Conservation (phyloP, 441 rosid genomes). For the Euphorbia celastroides region DNA sequence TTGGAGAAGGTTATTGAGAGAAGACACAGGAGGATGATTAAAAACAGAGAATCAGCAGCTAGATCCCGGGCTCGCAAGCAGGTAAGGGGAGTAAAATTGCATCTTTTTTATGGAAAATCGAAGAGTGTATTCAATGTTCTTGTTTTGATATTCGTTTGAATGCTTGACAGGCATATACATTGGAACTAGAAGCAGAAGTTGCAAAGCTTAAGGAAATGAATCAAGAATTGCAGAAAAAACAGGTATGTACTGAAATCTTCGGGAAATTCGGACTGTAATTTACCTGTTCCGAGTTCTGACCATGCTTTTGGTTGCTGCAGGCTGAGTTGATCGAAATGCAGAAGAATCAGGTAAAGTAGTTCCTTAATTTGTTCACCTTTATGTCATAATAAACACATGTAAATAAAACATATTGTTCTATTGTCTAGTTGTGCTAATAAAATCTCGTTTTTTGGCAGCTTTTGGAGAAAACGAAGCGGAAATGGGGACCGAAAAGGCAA, state of each 20-base stretch:
- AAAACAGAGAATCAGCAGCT: constrained; percentile 96
- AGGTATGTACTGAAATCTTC: constrained; percentile 31
- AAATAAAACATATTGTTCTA: too few species aligned
- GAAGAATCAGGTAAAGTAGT: constrained; percentile 82
- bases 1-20: constrained; percentile 95
- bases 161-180: constrained; percentile 65
- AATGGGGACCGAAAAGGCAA: constrained; percentile 52
- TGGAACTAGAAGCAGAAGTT: constrained; percentile 82
- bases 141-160: constrained; percentile 3
- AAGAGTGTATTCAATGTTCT: constrained; percentile 5
- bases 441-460: constrained; percentile 33
- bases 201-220: constrained; percentile 73
- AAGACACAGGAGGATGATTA: constrained; percentile 95
- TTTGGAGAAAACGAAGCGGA: constrained; percentile 46
- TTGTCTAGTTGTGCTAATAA: not conserved
- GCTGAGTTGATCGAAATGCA: constrained; percentile 57
- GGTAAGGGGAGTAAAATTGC: constrained; percentile 39
- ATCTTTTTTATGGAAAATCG: not conserved
- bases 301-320: constrained; percentile 39
- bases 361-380: too few species aligned
- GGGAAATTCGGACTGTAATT: constrained; percentile 10
- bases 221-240: constrained; percentile 52
- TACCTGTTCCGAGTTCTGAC: constrained; percentile 10
- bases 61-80: constrained; percentile 94
- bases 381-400: too few species aligned